Evolutionary conservation across 345 rosid genomes (phyloP).

Genomic region (Populus euphratica): DNA sequence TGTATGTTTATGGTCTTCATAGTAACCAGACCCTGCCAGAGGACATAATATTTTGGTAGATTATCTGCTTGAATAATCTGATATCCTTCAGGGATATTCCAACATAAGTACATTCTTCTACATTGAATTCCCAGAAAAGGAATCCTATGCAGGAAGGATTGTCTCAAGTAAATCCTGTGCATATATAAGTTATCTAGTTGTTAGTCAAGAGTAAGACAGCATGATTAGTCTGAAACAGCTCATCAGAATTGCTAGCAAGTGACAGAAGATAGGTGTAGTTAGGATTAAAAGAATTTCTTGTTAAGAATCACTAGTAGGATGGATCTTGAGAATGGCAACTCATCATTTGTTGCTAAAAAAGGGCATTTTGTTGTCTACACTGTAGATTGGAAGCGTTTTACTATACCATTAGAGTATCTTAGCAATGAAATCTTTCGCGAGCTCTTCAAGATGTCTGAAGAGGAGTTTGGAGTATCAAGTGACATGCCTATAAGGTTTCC

Average conservation of each 20-base stretch:
- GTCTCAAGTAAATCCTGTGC: neutral
- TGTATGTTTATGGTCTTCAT: neutral
- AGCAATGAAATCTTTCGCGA: no score
- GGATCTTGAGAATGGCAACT: neutral
- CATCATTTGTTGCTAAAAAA: neutral
- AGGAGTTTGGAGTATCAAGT: neutral
- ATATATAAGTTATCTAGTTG: neutral
- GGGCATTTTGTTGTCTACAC: constrained; percentile 39
- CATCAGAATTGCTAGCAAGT: neutral
- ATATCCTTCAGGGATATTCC: neutral
- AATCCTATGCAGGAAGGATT: neutral
- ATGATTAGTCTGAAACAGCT: neutral
- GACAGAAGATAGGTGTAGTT: neutral
- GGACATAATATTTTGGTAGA: neutral
- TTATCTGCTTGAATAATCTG: neutral
- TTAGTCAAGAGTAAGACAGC: neutral
- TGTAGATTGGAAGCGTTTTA: neutral
- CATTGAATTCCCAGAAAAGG: neutral
- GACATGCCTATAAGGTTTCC: constrained; percentile 29
- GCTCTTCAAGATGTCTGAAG: no score
- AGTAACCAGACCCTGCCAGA: neutral
- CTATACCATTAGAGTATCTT: no score
- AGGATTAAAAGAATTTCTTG: neutral
- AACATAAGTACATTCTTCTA: neutral
- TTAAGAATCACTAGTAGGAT: neutral